Percentiles rank a stretch among this genome's conserved stretches.
These are phyloP conservation scores for Zangia roseola DNA, from an alignment of 768 basidiomycete genomes.

Conservation along the genomic window DNA sequence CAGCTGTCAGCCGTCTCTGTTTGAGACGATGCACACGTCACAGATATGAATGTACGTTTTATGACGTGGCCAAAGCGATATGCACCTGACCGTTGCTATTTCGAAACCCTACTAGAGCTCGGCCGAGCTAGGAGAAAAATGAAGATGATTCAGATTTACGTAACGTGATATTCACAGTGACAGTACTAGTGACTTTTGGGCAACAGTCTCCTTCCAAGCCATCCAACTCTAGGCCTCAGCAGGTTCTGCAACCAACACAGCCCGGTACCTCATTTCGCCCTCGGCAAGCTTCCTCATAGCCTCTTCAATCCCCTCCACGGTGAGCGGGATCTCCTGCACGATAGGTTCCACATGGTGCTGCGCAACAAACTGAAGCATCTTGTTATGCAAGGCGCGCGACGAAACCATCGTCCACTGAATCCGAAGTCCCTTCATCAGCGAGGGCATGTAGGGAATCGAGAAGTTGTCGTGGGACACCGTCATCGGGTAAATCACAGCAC, in stretches of 20 bases:
- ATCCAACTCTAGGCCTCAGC: neutral
- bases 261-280: conserved; percentile 22
- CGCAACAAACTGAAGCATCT: conserved; percentile 30
- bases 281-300: too few species aligned
- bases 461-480: conserved; percentile 16
- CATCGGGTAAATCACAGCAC: conserved; percentile 18
- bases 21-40: too few species aligned
- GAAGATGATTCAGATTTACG: too few species aligned
- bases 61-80: too few species aligned
- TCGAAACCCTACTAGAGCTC: too few species aligned
- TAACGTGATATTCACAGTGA: too few species aligned
- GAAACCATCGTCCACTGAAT: conserved; percentile 12
- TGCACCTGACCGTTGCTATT: too few species aligned
- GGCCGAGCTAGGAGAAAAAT: too few species aligned
- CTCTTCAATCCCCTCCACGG: conserved; percentile 22
- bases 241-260: conserved; percentile 20
- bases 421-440: conserved; percentile 12
- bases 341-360: conserved; percentile 17
- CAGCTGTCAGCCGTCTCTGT: too few species aligned
- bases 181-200: too few species aligned
- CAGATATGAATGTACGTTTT: too few species aligned
- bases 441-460: conserved; percentile 9
- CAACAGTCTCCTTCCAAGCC: too few species aligned
- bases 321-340: conserved; percentile 28
- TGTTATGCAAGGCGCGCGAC: conserved; percentile 6